These are phyloP conservation scores for Blastomyces percursus DNA, from an alignment of 2,329 filamentous ascomycete species.

Conservation along the genomic window DNA sequence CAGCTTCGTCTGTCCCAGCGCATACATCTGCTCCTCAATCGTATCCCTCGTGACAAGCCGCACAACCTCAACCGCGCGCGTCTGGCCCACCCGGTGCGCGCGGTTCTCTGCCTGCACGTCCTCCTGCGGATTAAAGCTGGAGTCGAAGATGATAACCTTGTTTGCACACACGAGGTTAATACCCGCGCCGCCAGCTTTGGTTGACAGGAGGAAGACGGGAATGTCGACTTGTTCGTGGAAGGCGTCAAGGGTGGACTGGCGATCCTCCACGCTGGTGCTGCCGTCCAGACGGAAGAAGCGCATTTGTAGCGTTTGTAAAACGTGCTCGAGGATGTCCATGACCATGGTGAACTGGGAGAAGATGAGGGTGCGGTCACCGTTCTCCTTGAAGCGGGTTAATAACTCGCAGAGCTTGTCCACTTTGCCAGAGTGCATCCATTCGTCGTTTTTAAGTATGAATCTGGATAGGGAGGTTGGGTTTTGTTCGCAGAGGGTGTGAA, in stretches of 20 bases:
- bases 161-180: slow-evolving; percentile 94
- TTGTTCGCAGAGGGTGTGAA: slow-evolving; percentile 47
- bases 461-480: slow-evolving; percentile 43
- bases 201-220: slow-evolving; percentile 84
- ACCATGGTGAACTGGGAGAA: slow-evolving; percentile 92
- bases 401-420: slow-evolving; percentile 69
- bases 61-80: slow-evolving; percentile 78
- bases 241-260: slow-evolving; percentile 77
- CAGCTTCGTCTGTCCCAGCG: slow-evolving; percentile 83
- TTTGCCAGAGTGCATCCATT: slow-evolving; percentile 71
- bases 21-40: slow-evolving; percentile 88
- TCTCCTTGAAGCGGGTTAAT: slow-evolving; percentile 58
- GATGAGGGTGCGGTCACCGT: slow-evolving; percentile 76
- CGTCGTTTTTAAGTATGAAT: slow-evolving; percentile 48
- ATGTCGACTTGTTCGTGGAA: slow-evolving; percentile 69
- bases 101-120: slow-evolving; percentile 98
- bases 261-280: slow-evolving; percentile 65
- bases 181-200: slow-evolving; percentile 88
- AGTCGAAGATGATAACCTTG: slow-evolving; percentile 96
- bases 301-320: slow-evolving; percentile 61
- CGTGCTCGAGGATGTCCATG: slow-evolving; percentile 78
- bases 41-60: slow-evolving; percentile 69
- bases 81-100: slow-evolving; percentile 89
- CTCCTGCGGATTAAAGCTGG: slow-evolving; percentile 94
- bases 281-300: slow-evolving; percentile 80